Conservation (phyloP, 2,329 filamentous ascomycete genomes). For the Arthrobotrys megalospora region DNA sequence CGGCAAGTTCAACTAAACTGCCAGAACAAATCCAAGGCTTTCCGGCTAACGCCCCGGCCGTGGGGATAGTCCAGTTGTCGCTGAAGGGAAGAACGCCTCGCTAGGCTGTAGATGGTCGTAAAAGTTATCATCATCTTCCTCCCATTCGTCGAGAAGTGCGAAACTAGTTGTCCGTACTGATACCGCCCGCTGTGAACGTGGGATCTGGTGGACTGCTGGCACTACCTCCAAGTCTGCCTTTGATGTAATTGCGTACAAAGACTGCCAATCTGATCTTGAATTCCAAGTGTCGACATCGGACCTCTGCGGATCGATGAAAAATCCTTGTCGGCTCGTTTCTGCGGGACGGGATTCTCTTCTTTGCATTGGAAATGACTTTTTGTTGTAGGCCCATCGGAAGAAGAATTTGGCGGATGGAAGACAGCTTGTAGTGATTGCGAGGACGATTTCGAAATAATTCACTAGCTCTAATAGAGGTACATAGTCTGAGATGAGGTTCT, state of each 20-base stretch:
- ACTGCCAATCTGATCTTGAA: conserved; percentile 50
- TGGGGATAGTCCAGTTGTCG: conserved; percentile 48
- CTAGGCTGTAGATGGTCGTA: conserved; percentile 60
- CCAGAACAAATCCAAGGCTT: not conserved
- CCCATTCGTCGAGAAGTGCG: conserved; percentile 48
- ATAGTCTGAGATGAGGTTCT: conserved; percentile 34
- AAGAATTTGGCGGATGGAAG: conserved; percentile 56
- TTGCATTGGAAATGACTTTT: conserved; percentile 35
- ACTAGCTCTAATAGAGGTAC: conserved; percentile 51
- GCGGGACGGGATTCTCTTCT: conserved; percentile 23
- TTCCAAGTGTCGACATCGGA: conserved; percentile 48
- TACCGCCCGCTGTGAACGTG: conserved; percentile 22
- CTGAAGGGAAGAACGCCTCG: conserved; percentile 55
- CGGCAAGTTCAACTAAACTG: not conserved
- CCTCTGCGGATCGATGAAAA: conserved; percentile 10
- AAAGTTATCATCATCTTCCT: conserved; percentile 60
- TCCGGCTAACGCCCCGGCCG: conserved; percentile 24
- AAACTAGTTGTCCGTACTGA: conserved; percentile 34
- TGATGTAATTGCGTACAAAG: conserved; percentile 32
- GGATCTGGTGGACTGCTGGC: conserved; percentile 19
- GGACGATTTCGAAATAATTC: conserved; percentile 55
- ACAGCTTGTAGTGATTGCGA: conserved; percentile 50
- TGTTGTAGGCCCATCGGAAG: conserved; percentile 55
- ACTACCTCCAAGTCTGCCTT: conserved; percentile 40
- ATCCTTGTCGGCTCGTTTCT: conserved; percentile 51